Conservation (phyloP, 2,329 filamentous ascomycete genomes). For the Nothophaeocryptopus gaeumannii region DNA sequence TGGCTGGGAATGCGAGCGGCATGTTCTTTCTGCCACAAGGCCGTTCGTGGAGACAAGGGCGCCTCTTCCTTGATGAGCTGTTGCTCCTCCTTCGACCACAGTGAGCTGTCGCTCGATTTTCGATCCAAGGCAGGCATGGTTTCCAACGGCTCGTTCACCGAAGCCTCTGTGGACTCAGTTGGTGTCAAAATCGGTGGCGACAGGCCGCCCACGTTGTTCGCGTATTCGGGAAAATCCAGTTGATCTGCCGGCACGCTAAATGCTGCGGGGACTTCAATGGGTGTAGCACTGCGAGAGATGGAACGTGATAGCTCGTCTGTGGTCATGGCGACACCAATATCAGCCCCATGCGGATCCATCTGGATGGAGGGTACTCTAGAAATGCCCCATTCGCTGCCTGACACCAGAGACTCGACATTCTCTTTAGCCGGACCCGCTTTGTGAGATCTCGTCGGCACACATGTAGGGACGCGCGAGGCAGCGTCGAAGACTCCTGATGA, state of each 20-base stretch:
- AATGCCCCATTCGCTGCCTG: not conserved
- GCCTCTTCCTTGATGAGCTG: too few relatives aligned
- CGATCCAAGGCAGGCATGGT: too few relatives aligned
- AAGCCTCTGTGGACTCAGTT: not conserved
- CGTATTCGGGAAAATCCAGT: constrained; percentile 10
- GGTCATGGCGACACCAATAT: not conserved
- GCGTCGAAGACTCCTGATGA: not conserved
- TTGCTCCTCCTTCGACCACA: too few relatives aligned
- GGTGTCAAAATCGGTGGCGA: not conserved
- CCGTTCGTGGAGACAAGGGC: too few relatives aligned
- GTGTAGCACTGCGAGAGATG: not conserved
- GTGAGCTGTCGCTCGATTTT: too few relatives aligned
- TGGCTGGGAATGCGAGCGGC: too few relatives aligned
- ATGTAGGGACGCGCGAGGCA: too few relatives aligned
- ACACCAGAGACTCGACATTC: not conserved
- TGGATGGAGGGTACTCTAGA: constrained; percentile 2
- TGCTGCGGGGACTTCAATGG: constrained; percentile 1
- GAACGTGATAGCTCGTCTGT: not conserved
- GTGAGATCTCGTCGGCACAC: too few relatives aligned
- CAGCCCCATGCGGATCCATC: not conserved
- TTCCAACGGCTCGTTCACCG: too few relatives aligned
- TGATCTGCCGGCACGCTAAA: constrained; percentile 5
- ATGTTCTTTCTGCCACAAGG: too few relatives aligned
- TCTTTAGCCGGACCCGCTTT: constrained; percentile 1
- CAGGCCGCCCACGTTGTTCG: constrained; percentile 1